Conservation (phyloP, 805 yeast genomes). For the Ogataea trehaloabstinens region DNA sequence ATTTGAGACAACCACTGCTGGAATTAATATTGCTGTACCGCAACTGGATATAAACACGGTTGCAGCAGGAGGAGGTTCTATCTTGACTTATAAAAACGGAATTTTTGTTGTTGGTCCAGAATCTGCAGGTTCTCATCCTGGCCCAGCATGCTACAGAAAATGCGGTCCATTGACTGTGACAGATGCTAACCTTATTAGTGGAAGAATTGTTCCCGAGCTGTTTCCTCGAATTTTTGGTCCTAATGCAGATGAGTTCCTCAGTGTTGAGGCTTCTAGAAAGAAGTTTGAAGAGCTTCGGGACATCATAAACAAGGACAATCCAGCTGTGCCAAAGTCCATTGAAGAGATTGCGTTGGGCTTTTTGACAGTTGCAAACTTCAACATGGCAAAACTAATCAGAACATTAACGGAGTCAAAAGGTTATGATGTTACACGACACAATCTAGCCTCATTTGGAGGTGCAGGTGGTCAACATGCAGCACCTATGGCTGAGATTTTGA, state of each 20-base stretch:
- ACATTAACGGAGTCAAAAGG: slow-evolving; percentile 79
- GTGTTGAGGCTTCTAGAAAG: slow-evolving; percentile 44
- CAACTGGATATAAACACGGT: slow-evolving; percentile 31
- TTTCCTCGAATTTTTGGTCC: slow-evolving; percentile 86
- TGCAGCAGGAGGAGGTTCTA: slow-evolving; percentile 53
- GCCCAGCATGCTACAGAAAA: slow-evolving; percentile 79
- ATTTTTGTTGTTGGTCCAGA: slow-evolving; percentile 78
- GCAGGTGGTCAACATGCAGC: slow-evolving; percentile 87
- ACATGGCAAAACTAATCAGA: slow-evolving; percentile 81
- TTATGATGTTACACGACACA: slow-evolving; percentile 55
- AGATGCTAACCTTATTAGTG: slow-evolving; percentile 72
- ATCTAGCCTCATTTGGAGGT: slow-evolving; percentile 78
- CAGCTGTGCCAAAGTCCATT: slow-evolving; percentile 40
- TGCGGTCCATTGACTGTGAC: slow-evolving; percentile 79
- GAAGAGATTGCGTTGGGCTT: slow-evolving; percentile 76
- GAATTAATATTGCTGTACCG: slow-evolving; percentile 33
- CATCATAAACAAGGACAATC: slow-evolving; percentile 43
- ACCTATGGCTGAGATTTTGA: slow-evolving; percentile 64
- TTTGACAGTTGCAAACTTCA: slow-evolving; percentile 71
- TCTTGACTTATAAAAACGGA: slow-evolving; percentile 61
- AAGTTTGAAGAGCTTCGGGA: slow-evolving; percentile 53
- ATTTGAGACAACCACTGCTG: slow-evolving; percentile 32
- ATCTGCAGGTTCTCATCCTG: slow-evolving; percentile 81
- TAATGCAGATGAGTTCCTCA: slow-evolving; percentile 63
- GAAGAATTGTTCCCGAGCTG: slow-evolving; percentile 63